These are phyloP conservation scores for Phalaenopsis equestris DNA, from an alignment of 106 monocot species.

Conservation along the genomic window DNA sequence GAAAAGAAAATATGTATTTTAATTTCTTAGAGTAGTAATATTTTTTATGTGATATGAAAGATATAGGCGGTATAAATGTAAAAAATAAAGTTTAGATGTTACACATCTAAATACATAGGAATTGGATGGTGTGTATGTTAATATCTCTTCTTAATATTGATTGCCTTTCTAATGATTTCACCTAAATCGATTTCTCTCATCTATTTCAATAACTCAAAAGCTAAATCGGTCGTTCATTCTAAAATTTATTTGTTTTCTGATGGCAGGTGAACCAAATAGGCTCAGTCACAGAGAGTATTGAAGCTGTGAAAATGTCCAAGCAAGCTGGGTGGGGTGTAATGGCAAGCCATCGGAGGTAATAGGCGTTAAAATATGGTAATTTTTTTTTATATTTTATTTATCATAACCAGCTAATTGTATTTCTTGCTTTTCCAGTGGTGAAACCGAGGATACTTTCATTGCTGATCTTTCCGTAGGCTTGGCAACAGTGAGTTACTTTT, in stretches of 20 bases:
- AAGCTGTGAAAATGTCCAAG: constrained; percentile 96
- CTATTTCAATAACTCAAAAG: background rate
- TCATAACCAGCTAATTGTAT: background rate
- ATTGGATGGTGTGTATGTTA: too few relatives aligned
- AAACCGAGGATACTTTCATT: constrained; percentile 98
- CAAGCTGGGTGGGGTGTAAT: constrained; percentile 98
- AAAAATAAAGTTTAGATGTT: too few relatives aligned
- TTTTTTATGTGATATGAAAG: too few relatives aligned
- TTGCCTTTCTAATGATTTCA: background rate
- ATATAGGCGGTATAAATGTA: too few relatives aligned
- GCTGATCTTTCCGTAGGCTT: constrained; percentile 93
- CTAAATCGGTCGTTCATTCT: background rate
- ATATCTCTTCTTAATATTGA: background rate
- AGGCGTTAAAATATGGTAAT: background rate
- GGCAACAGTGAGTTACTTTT: constrained; percentile 48
- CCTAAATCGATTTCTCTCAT: background rate
- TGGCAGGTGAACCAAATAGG: constrained; percentile 95
- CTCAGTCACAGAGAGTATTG: constrained; percentile 97
- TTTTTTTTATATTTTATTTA: background rate
- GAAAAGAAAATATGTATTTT: too few relatives aligned
- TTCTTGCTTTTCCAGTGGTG: constrained; percentile 56
- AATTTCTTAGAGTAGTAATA: too few relatives aligned
- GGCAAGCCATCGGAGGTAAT: constrained; percentile 92
- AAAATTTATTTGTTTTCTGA: background rate
- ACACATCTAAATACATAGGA: too few relatives aligned